Conservation (phyloP, 495 filamentous ascomycete genomes). For the Penicillium silybi region DNA sequence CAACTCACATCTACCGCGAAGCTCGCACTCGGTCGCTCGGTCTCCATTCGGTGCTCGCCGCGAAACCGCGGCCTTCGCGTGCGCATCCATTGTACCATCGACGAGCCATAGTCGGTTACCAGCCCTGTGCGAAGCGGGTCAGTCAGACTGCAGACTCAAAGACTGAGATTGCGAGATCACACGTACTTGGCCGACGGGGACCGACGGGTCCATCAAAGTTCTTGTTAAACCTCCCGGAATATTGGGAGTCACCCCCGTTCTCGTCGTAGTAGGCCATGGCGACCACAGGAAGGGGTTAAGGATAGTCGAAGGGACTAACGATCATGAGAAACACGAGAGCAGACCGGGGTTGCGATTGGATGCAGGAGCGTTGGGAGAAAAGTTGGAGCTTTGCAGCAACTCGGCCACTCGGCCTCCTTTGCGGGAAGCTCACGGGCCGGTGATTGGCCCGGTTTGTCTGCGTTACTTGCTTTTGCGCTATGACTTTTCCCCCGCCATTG, state of each 20-base stretch:
- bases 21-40: slow-evolving; percentile 78
- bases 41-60: slow-evolving; percentile 61
- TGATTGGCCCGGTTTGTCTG: slow-evolving; percentile 15
- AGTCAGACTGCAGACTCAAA: slow-evolving; percentile 1
- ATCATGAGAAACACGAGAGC: background rate
- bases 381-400: slow-evolving; percentile 14
- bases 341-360: background rate
- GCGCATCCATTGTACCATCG: slow-evolving; percentile 89
- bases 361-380: slow-evolving; percentile 11
- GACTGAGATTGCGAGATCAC: background rate
- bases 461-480: slow-evolving; percentile 10
- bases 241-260: slow-evolving; percentile 32
- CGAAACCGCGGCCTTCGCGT: slow-evolving; percentile 73
- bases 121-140: slow-evolving; percentile 39
- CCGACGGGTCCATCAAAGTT: slow-evolving; percentile 37
- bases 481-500: slow-evolving; percentile 10
- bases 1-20: slow-evolving; percentile 84
- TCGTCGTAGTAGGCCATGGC: slow-evolving; percentile 46
- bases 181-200: slow-evolving; percentile 43
- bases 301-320: background rate
- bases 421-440: slow-evolving; percentile 9
- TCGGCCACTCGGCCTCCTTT: slow-evolving; percentile 6
- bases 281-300: slow-evolving; percentile 1
- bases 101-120: slow-evolving; percentile 93
- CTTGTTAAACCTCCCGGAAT: slow-evolving; percentile 31